Conservation (phyloP, 1,284 basidiomycete species). For the Flammula alnicola region DNA sequence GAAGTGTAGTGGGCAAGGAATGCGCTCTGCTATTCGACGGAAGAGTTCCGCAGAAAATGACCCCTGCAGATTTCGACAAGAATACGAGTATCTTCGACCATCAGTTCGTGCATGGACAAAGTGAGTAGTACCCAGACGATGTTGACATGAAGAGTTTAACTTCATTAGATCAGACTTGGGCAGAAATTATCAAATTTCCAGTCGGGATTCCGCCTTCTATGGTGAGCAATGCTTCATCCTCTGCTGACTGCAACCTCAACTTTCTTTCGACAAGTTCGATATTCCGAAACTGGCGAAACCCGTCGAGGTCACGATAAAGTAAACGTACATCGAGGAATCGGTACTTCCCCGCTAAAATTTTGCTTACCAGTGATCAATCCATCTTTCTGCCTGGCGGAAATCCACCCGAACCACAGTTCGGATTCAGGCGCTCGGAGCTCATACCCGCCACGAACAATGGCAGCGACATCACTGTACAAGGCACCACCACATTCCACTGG, state of each 20-base stretch:
- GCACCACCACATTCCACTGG: slow-evolving; percentile 20
- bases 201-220: slow-evolving; percentile 12
- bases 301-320: slow-evolving; percentile 20
- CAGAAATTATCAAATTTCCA: slow-evolving; percentile 17
- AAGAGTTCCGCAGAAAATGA: slow-evolving; percentile 16
- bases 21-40: slow-evolving; percentile 18
- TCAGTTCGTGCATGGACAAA: slow-evolving; percentile 22
- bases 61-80: slow-evolving; percentile 19
- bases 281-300: slow-evolving; percentile 19
- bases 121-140: slow-evolving; percentile 8
- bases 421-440: slow-evolving; percentile 20
- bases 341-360: not conserved
- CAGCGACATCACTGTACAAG: slow-evolving; percentile 16
- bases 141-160: not conserved
- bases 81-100: slow-evolving; percentile 21
- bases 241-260: not conserved
- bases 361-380: slow-evolving; percentile 13
- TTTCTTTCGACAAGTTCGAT: slow-evolving; percentile 10
- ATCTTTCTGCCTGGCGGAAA: slow-evolving; percentile 19
- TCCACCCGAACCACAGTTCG: slow-evolving; percentile 17
- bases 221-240: not conserved
- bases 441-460: slow-evolving; percentile 20
- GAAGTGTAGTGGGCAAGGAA: not conserved
- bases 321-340: not conserved
- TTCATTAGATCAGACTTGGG: slow-evolving; percentile 18